Evolutionary conservation across 768 basidiomycete species (phyloP).

Genomic region (Suillus fuscotomentosus): DNA sequence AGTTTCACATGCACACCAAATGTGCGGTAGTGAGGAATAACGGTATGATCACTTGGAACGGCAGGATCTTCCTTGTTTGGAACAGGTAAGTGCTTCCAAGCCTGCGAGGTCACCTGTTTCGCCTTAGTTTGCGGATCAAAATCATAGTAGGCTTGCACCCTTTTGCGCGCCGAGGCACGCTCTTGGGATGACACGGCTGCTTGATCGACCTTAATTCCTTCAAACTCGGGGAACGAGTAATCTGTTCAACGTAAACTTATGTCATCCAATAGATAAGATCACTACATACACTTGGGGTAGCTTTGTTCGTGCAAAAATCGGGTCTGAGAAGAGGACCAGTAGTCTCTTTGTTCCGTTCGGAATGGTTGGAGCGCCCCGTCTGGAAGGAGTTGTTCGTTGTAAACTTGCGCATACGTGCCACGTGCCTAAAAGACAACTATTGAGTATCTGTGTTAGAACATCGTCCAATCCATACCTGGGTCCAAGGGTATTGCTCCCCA

Average conservation of each 20-base stretch:
- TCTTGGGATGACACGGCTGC: slow-evolving; percentile 11
- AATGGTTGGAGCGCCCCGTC: slow-evolving; percentile 23
- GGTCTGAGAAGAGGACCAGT: slow-evolving; percentile 24
- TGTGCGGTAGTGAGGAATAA: slow-evolving; percentile 21
- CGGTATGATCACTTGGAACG: slow-evolving; percentile 17
- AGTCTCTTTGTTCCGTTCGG: slow-evolving; percentile 20
- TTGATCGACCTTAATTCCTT: slow-evolving; percentile 25
- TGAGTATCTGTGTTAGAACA: background rate
- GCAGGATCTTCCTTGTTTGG: slow-evolving; percentile 4
- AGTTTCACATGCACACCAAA: slow-evolving; percentile 26
- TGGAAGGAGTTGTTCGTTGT: slow-evolving; percentile 21
- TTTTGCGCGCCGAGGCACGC: slow-evolving; percentile 19
- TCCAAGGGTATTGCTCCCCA: slow-evolving; percentile 17
- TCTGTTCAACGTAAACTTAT: slow-evolving; percentile 12
- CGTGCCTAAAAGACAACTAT: slow-evolving; percentile 6
- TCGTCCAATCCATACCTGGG: slow-evolving; percentile 15
- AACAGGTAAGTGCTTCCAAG: slow-evolving; percentile 19
- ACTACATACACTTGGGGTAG: slow-evolving; percentile 20
- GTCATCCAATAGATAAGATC: background rate
- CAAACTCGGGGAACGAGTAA: slow-evolving; percentile 27
- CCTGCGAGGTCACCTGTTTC: background rate
- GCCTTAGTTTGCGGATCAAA: slow-evolving; percentile 19
- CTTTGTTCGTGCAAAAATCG: slow-evolving; percentile 20
- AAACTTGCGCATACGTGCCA: slow-evolving; percentile 23
- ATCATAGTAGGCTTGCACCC: slow-evolving; percentile 22